Conservation (phyloP, 805 yeast genomes). For the Brettanomyces custersianus region DNA sequence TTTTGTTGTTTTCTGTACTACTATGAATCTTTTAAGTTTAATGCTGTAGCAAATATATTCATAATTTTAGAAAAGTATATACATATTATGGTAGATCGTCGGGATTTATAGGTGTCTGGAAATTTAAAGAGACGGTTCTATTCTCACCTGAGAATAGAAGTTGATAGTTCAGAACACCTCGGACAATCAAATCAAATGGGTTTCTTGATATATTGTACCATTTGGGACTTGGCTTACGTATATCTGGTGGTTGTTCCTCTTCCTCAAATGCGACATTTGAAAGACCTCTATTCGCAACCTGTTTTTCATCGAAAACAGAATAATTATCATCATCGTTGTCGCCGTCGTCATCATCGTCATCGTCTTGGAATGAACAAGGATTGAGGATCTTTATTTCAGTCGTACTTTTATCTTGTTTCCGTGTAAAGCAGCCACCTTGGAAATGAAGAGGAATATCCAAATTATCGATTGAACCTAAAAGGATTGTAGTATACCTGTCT, state of each 20-base stretch:
- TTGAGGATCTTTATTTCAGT: slow-evolving; percentile 64
- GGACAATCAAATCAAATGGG: slow-evolving; percentile 77
- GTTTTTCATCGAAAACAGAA: slow-evolving; percentile 5
- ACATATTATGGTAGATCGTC: slow-evolving; percentile 2
- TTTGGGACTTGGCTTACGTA: slow-evolving; percentile 28
- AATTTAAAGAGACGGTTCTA: slow-evolving; percentile 54
- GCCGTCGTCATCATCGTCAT: slow-evolving; percentile 10
- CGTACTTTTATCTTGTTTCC: slow-evolving; percentile 46
- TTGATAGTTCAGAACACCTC: slow-evolving; percentile 74
- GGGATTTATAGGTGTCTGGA: slow-evolving; percentile 50
- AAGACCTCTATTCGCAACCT: not conserved
- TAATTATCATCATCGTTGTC: slow-evolving; percentile 13
- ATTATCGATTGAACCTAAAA: slow-evolving; percentile 58
- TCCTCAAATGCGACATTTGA: not conserved
- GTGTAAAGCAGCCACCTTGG: slow-evolving; percentile 67
- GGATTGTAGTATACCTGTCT: slow-evolving; percentile 37
- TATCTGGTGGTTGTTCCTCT: slow-evolving; percentile 3
- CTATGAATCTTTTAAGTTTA: not conserved
- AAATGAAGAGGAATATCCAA: slow-evolving; percentile 71
- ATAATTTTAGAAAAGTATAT: not conserved
- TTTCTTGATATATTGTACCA: slow-evolving; percentile 71
- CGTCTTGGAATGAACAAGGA: slow-evolving; percentile 48
- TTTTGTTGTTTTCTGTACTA: not conserved
- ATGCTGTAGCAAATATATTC: not conserved
- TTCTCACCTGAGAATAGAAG: slow-evolving; percentile 52